These are phyloP conservation scores for Dothideomycetidae sp. DNA, from an alignment of 2,329 filamentous ascomycete genomes.

Conservation along the genomic window DNA sequence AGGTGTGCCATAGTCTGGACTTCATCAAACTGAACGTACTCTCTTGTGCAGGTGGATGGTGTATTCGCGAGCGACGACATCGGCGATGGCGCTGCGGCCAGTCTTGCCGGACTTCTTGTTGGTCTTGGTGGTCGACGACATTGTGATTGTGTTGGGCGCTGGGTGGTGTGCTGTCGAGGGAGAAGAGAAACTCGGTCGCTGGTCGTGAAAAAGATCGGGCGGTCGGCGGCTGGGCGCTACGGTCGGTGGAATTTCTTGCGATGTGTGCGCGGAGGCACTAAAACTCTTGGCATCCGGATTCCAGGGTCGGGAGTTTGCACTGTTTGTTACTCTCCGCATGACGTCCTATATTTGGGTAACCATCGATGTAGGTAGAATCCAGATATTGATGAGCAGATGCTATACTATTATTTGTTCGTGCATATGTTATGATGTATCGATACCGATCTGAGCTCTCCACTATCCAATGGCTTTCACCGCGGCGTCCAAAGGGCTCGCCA, in stretches of 20 bases:
- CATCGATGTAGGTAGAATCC: no score
- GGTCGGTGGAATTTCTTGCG: not conserved
- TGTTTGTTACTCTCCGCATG: not conserved
- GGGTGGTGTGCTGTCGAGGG: constrained; percentile 1
- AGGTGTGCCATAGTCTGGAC: constrained; percentile 42
- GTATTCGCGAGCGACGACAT: constrained; percentile 99
- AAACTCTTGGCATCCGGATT: not conserved
- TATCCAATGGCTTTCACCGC: constrained; percentile 11
- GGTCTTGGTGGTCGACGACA: constrained; percentile 30
- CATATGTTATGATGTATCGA: no score
- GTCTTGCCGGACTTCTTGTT: constrained; percentile 54
- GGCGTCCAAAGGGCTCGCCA: constrained; percentile 27
- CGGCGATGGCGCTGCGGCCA: constrained; percentile 86
- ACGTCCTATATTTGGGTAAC: not conserved
- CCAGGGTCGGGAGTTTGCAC: not conserved
- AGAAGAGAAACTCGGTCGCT: constrained; percentile 5
- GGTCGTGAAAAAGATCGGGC: constrained; percentile 3
- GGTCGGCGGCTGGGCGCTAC: constrained; percentile 1
- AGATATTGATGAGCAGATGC: no score
- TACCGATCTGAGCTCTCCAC: no score
- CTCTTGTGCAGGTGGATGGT: constrained; percentile 99
- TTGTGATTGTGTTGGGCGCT: constrained; percentile 16
- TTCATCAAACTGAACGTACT: constrained; percentile 70
- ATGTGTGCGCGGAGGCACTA: not conserved
- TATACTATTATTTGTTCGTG: no score